Evolutionary conservation across 345 rosid species (phyloP).

Genomic region (Euphorbia tirucalli): DNA sequence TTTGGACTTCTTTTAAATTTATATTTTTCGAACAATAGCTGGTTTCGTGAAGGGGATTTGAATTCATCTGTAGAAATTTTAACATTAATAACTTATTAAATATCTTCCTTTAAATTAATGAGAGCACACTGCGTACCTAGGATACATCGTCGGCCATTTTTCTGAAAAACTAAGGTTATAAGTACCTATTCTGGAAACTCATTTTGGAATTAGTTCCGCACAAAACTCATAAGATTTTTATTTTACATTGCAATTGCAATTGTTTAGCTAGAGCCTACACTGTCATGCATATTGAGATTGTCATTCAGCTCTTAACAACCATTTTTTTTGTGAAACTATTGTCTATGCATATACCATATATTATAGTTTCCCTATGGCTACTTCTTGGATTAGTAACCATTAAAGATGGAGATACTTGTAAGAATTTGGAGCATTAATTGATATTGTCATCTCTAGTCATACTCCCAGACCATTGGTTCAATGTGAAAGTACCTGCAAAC

Average conservation of each 20-base stretch:
- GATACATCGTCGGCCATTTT: not conserved
- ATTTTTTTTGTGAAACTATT: not conserved
- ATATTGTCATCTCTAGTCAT: not conserved
- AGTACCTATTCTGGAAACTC: not conserved
- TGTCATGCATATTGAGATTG: no score
- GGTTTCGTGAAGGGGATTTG: not conserved
- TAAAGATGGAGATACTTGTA: not conserved
- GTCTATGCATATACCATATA: not conserved
- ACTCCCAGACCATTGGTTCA: not conserved
- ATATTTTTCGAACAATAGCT: not conserved
- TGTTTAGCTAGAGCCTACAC: not conserved
- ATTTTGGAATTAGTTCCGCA: not conserved
- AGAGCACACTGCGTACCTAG: not conserved
- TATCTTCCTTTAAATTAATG: not conserved
- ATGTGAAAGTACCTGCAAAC: not conserved
- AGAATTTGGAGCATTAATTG: constrained; percentile 1
- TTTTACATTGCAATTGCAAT: not conserved
- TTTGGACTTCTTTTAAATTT: not conserved
- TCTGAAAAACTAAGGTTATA: not conserved
- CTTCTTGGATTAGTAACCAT: not conserved
- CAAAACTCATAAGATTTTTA: not conserved
- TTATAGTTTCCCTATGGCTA: not conserved
- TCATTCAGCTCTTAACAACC: not conserved
- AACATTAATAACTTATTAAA: not conserved
- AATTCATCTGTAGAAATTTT: not conserved